A percentile compares a stretch with the other conserved stretches of the same genome.
Conservation (phyloP, 768 basidiomycete genomes). For the Daedalea quercina region DNA sequence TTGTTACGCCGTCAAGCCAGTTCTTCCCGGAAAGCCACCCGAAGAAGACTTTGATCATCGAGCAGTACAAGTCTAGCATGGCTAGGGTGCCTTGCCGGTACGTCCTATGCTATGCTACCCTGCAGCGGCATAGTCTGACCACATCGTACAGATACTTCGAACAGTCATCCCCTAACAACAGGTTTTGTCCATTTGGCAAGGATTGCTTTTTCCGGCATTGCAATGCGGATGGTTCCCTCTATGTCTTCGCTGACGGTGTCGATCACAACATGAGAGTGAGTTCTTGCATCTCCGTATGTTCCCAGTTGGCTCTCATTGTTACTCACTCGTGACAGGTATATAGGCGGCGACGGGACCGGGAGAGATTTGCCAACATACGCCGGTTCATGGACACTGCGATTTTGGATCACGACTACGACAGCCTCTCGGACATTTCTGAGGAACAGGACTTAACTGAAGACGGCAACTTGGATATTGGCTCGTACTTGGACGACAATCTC, state of each 20-base stretch:
- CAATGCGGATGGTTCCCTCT: slow-evolving; percentile 58
- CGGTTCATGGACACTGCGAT: neutral
- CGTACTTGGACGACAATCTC: neutral
- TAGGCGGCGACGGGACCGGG: neutral
- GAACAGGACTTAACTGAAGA: neutral
- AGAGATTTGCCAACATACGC: neutral
- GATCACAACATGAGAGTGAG: slow-evolving; percentile 4
- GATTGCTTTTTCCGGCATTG: slow-evolving; percentile 79
- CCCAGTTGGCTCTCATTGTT: too few relatives aligned
- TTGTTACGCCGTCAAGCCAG: slow-evolving; percentile 67
- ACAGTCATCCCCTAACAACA: slow-evolving; percentile 37
- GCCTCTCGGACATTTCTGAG: neutral
- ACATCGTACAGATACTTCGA: slow-evolving; percentile 49
- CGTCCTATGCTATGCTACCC: slow-evolving; percentile 16
- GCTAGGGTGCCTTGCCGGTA: slow-evolving; percentile 61
- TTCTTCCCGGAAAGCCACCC: slow-evolving; percentile 51
- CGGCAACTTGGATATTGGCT: neutral
- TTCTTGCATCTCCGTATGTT: neutral
- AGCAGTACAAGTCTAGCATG: slow-evolving; percentile 70
- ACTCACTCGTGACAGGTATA: neutral
- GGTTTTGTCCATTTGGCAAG: slow-evolving; percentile 70
- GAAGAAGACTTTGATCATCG: slow-evolving; percentile 43
- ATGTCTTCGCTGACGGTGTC: slow-evolving; percentile 46
- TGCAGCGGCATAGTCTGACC: neutral
- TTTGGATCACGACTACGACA: neutral